Conservation (phyloP, 805 yeast genomes). For the Pichia rugopelliculosa region DNA sequence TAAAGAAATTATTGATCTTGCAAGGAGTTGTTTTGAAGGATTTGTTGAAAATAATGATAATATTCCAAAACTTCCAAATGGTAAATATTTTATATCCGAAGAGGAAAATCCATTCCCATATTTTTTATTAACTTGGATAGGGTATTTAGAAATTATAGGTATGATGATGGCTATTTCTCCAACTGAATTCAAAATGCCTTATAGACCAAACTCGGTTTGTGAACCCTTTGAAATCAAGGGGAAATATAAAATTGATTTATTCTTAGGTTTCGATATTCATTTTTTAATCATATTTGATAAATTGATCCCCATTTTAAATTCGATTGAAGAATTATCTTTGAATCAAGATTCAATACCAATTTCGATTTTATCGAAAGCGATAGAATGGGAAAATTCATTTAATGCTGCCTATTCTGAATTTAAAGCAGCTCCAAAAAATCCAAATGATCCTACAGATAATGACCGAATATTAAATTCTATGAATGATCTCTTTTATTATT, state of each 20-base stretch:
- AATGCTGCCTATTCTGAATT: slow-evolving; percentile 1
- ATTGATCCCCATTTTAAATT: slow-evolving; percentile 3
- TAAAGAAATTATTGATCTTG: slow-evolving; percentile 5
- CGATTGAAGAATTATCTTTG: not conserved
- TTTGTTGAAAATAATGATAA: slow-evolving; percentile 1
- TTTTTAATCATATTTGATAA: slow-evolving; percentile 36
- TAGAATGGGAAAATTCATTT: slow-evolving; percentile 9
- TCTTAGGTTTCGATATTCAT: slow-evolving; percentile 57
- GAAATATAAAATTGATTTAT: slow-evolving; percentile 40
- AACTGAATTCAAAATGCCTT: slow-evolving; percentile 5
- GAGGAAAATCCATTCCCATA: slow-evolving; percentile 2
- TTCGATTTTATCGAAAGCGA: slow-evolving; percentile 3
- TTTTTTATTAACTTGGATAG: slow-evolving; percentile 8
- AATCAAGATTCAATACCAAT: not conserved
- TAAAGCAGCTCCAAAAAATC: not conserved
- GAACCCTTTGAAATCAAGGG: not conserved
- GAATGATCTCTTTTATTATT: slow-evolving; percentile 5
- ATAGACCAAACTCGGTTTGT: slow-evolving; percentile 3
- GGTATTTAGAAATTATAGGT: slow-evolving; percentile 10
- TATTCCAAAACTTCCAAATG: slow-evolving; percentile 1
- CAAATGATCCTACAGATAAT: slow-evolving; percentile 2
- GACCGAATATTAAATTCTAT: slow-evolving; percentile 2
- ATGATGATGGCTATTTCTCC: slow-evolving; percentile 8
- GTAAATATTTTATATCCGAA: slow-evolving; percentile 4
- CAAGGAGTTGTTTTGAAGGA: slow-evolving; percentile 1